These are phyloP conservation scores for Trifolium subterraneum DNA, from an alignment of 306 rosid species.

Conservation along the genomic window DNA sequence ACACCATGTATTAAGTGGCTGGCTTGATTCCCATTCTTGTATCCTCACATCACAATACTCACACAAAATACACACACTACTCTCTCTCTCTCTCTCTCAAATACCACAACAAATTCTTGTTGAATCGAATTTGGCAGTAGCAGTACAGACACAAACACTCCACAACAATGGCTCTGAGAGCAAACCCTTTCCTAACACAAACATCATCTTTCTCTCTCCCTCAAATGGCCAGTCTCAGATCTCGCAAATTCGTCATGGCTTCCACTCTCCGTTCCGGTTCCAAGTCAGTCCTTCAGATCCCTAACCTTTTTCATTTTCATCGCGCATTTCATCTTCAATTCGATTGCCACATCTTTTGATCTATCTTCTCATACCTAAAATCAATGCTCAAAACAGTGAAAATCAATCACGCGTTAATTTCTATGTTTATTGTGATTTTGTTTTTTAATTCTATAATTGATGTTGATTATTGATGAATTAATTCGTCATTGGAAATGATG, in stretches of 20 bases:
- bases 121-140: background rate
- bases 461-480: background rate
- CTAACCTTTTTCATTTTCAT: background rate
- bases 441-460: background rate
- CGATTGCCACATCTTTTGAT: background rate
- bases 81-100: background rate
- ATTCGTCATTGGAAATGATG: background rate
- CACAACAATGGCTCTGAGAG: conserved; percentile 64
- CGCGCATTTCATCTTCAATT: background rate
- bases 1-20: conserved; percentile 6
- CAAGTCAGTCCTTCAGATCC: conserved; percentile 52
- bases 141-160: too few relatives aligned
- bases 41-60: too few relatives aligned
- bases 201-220: conserved; percentile 60
- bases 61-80: background rate
- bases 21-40: background rate
- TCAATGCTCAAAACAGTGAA: background rate
- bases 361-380: background rate
- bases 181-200: conserved; percentile 54
- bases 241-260: conserved; percentile 83
- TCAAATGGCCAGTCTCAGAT: conserved; percentile 72
- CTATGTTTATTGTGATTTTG: background rate
- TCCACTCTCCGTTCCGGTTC: conserved; percentile 81
- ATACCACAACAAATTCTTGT: background rate
- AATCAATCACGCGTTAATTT: background rate